Evolutionary conservation across 129 eudicot species (phyloP).

Genomic region (Scalesia atractyloides): DNA sequence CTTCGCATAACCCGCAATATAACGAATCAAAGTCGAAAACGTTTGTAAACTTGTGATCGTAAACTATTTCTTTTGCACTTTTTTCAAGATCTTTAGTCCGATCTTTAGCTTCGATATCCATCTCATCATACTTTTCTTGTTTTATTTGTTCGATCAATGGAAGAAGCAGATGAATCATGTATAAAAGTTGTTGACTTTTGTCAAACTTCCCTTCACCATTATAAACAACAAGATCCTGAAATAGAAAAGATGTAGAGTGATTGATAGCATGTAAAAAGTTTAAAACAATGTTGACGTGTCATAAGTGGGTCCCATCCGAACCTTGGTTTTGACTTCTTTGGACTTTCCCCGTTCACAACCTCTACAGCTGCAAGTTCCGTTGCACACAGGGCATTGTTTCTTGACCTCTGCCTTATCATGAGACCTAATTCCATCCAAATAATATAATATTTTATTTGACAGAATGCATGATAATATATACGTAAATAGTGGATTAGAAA

Average conservation of each 20-base stretch:
- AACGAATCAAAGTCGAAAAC: conserved; percentile 42
- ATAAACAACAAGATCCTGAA: conserved; percentile 55
- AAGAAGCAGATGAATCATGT: conserved; percentile 68
- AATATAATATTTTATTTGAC: conserved; percentile 4
- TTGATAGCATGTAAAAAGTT: background rate
- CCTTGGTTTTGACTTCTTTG: conserved; percentile 54
- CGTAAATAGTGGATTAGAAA: background rate
- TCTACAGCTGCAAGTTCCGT: conserved; percentile 69
- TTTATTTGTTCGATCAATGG: conserved; percentile 73
- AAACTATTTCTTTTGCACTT: conserved; percentile 51
- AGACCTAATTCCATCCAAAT: conserved; percentile 48
- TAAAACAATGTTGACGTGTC: background rate
- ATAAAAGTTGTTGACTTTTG: conserved; percentile 51
- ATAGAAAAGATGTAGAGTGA: background rate
- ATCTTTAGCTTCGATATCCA: conserved; percentile 66
- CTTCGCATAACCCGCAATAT: conserved; percentile 53
- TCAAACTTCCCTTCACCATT: conserved; percentile 51
- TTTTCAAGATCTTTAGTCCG: conserved; percentile 74
- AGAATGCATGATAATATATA: background rate
- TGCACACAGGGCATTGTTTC: conserved; percentile 75
- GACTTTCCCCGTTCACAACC: conserved; percentile 46
- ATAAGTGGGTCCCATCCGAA: conserved; percentile 20
- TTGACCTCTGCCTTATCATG: conserved; percentile 65
- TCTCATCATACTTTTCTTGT: conserved; percentile 55
- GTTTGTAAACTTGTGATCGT: conserved; percentile 40